Evolutionary conservation across 2,329 filamentous ascomycete species (phyloP).

Genomic region (Stemphylium vesicarium): DNA sequence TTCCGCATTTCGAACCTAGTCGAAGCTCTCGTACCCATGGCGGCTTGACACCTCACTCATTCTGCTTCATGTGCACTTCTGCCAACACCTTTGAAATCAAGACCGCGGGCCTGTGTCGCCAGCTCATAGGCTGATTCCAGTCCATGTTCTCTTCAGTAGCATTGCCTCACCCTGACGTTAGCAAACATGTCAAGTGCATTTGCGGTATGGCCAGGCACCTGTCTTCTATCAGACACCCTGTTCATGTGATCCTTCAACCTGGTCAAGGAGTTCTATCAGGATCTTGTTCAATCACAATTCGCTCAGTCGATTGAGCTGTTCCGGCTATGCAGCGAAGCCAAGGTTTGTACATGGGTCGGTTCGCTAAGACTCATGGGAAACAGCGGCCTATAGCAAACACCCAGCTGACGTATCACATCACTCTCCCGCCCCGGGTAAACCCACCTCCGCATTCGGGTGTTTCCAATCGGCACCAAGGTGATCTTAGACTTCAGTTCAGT

Average conservation of each 20-base stretch:
- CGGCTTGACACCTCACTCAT: neutral
- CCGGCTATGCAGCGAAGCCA: slow-evolving; percentile 15
- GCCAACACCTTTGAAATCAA: neutral
- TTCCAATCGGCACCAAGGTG: slow-evolving; percentile 32
- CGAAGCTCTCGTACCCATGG: neutral
- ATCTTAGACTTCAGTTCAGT: slow-evolving; percentile 24
- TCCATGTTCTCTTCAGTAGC: no score
- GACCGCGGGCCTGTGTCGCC: neutral
- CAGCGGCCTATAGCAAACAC: slow-evolving; percentile 22
- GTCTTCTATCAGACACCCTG: neutral
- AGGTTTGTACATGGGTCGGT: slow-evolving; percentile 13
- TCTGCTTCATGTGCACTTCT: neutral
- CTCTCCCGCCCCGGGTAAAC: slow-evolving; percentile 23
- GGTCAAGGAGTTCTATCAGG: neutral
- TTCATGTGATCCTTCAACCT: slow-evolving; percentile 1
- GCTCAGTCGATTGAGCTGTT: slow-evolving; percentile 5
- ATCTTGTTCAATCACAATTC: slow-evolving; percentile 9
- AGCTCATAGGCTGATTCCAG: neutral
- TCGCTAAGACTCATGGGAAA: slow-evolving; percentile 30
- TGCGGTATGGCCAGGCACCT: neutral
- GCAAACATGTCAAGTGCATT: neutral
- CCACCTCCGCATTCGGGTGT: slow-evolving; percentile 27
- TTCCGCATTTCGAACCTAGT: neutral
- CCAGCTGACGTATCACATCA: slow-evolving; percentile 31
- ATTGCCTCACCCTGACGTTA: neutral